Base-by-base conservation (phyloP, 129 eudicot species). In the carrot (Daucus carota) region DNA sequence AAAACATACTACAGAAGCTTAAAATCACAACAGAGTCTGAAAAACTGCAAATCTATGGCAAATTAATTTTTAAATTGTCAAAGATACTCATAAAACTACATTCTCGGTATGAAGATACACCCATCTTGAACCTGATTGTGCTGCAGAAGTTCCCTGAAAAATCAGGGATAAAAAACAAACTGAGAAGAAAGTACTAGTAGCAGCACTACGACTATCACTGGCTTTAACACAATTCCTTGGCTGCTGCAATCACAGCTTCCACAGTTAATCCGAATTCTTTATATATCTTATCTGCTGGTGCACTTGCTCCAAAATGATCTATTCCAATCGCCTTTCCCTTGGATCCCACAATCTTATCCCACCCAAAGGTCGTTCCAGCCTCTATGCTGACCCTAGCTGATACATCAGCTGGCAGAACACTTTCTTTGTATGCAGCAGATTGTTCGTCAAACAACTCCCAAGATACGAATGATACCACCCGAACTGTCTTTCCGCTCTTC, bases 401-500 rank as follows among this genome's bases (percentile, higher is more conserved):
- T 8, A 88, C 90, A 28, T 9, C 81, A 24, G 67, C 70, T 28
- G 90, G 90, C 31, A 86, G 76, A 33, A 88, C 90, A 66, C 88
- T 88, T 81, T 88, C 83, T 70, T 88, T 88, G 63, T 85, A 88
- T 18, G 76, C 85, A 17, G 77, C 88, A 34, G 83, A 73, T 59
- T 86, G 93, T 26, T 83, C 82, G 20, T 88, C 88, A 47, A 79
- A 88, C 73, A 88, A 70, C 80, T 88, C 90, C 90, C 93, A 88
- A 2, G 86, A 83, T 10, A 88, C 90, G 41, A 88, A 78, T 0
- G 93, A 88, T 69, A 86, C 93, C 8, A 88, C 93, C 29, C 93
- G 76, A 5, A 86, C 84, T 1, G 83, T 50, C 78, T 88, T 88
- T 50, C 93, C 93, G 38, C 74, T 82, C 77, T 88, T 88, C 75